Evolutionary conservation across 2,329 filamentous ascomycete genomes (phyloP).

Genomic region (Aspergillus puulaauensis): DNA sequence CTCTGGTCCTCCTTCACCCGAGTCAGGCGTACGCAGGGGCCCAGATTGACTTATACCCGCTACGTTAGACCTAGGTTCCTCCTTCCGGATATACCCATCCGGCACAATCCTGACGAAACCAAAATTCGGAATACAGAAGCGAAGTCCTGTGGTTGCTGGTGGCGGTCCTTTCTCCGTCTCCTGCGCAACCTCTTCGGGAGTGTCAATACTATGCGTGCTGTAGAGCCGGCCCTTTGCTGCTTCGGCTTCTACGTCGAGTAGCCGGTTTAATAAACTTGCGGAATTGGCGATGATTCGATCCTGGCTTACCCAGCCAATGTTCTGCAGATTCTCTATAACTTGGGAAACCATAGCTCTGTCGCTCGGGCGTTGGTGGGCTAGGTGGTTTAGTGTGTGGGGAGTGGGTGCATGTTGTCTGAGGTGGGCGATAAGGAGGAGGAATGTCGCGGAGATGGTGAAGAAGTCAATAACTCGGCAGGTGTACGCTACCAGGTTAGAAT

Average conservation of each 20-base stretch:
- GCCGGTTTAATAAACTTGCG: constrained; percentile 14
- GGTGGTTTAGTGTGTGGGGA: constrained; percentile 2
- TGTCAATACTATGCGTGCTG: not conserved
- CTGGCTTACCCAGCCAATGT: constrained; percentile 22
- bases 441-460: constrained; percentile 25
- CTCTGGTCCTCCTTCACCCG: not conserved
- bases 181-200: not conserved
- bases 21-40: not conserved
- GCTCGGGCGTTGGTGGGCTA: constrained; percentile 40
- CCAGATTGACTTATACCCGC: too few species aligned
- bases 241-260: constrained; percentile 20
- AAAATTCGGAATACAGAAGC: constrained; percentile 46
- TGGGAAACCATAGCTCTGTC: constrained; percentile 45
- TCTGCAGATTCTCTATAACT: constrained; percentile 36
- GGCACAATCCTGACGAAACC: constrained; percentile 40
- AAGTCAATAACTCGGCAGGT: constrained; percentile 29
- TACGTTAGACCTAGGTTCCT: not conserved
- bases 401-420: constrained; percentile 19
- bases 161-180: not conserved
- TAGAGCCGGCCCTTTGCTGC: constrained; percentile 3
- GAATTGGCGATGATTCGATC: constrained; percentile 33
- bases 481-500: constrained; percentile 23
- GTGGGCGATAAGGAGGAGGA: constrained; percentile 26
- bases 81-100: not conserved
- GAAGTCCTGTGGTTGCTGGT: constrained; percentile 22